Evolutionary conservation across 23 red algal genomes (phyloP).

Genomic region (Rhodosorus marinus): DNA sequence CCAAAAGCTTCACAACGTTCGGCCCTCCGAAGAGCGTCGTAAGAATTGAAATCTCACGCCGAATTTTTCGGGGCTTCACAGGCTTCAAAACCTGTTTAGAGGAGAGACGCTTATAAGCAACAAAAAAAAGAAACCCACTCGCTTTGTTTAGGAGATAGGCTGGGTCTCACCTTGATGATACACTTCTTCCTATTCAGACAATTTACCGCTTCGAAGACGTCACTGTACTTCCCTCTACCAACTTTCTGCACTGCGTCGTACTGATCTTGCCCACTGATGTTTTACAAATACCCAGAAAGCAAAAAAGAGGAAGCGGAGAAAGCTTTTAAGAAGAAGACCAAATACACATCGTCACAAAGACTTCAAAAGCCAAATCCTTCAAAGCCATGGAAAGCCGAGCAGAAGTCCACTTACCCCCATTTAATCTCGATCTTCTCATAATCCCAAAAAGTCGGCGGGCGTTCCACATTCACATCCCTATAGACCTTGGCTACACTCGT

Average conservation of each 20-base stretch:
- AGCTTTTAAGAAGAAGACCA: too few species aligned
- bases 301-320: too few species aligned
- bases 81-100: slow-evolving; percentile 98
- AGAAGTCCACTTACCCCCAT: too few species aligned
- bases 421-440: slow-evolving; percentile 76
- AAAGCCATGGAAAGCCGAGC: too few species aligned
- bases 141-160: too few species aligned
- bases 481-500: slow-evolving; percentile 65
- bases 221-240: slow-evolving; percentile 92
- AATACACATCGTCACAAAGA: too few species aligned
- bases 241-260: slow-evolving; percentile 96
- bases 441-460: slow-evolving; percentile 80
- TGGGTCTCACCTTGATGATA: slow-evolving; percentile 97
- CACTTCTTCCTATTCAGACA: slow-evolving; percentile 45
- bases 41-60: slow-evolving; percentile 97
- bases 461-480: slow-evolving; percentile 60
- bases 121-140: too few species aligned
- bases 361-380: too few species aligned
- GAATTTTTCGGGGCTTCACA: slow-evolving; percentile 99
- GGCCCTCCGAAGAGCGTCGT: slow-evolving; percentile 76
- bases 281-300: too few species aligned
- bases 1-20: slow-evolving; percentile 79
- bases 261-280: slow-evolving; percentile 42
- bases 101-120: too few species aligned
- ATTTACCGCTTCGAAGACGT: slow-evolving; percentile 91